A percentile compares a stretch with the other conserved stretches of the same genome.
Conservation (phyloP, 1,139 yeast species). For the Saccharomyces hybrid region DNA sequence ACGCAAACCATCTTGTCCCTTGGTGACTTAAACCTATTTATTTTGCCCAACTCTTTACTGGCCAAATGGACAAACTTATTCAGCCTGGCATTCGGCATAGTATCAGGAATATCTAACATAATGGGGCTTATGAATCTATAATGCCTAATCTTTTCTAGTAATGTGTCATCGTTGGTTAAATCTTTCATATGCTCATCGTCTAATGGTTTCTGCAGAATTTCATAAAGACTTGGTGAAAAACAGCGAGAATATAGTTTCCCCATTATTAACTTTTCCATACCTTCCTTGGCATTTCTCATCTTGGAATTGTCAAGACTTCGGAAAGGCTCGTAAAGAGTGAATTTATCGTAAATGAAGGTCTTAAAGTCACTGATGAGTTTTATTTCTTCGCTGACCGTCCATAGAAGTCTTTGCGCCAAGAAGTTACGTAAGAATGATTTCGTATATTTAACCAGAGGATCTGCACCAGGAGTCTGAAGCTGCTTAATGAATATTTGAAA, state of each 20-base stretch:
- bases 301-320: constrained; percentile 52
- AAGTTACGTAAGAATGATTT: constrained; percentile 76
- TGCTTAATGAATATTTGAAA: constrained; percentile 73
- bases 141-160: constrained; percentile 51
- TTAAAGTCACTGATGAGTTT: constrained; percentile 72
- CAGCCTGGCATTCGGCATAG: constrained; percentile 41
- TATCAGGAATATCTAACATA: constrained; percentile 62
- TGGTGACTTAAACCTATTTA: constrained; percentile 83
- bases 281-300: constrained; percentile 74
- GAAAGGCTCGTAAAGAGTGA: constrained; percentile 66
- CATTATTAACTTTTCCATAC: constrained; percentile 88
- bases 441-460: constrained; percentile 81
- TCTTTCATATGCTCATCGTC: constrained; percentile 55
- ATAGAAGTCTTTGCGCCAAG: constrained; percentile 45
- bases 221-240: constrained; percentile 68
- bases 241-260: constrained; percentile 72
- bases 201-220: constrained; percentile 28
- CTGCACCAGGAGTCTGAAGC: constrained; percentile 68
- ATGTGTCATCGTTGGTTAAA: constrained; percentile 49
- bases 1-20: constrained; percentile 90
- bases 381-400: constrained; percentile 71
- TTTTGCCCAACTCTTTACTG: constrained; percentile 60
- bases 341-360: constrained; percentile 58
- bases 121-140: constrained; percentile 69
- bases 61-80: constrained; percentile 66